Evolutionary conservation across 2,329 filamentous ascomycete genomes (phyloP).

Genomic region (Alternaria novae-zelandiae): DNA sequence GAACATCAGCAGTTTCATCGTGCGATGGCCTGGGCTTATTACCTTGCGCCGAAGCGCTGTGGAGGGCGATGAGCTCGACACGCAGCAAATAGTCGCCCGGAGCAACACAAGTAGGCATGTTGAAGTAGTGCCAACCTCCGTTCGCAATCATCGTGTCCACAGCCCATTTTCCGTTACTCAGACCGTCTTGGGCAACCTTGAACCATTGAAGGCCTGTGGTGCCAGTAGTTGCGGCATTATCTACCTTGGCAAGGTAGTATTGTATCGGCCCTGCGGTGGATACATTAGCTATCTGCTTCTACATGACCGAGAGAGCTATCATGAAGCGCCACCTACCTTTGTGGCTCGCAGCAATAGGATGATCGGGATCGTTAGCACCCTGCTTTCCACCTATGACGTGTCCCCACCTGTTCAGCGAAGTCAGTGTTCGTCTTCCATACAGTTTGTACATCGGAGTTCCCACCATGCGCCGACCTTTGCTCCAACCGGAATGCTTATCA

Average conservation of each 20-base stretch:
- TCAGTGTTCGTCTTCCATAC: background rate
- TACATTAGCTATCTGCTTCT: background rate
- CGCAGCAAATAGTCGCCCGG: slow-evolving; percentile 49
- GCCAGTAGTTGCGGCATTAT: slow-evolving; percentile 40
- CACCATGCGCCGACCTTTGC: slow-evolving; percentile 57
- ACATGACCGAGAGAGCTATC: background rate
- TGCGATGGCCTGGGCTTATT: background rate
- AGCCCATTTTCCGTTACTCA: slow-evolving; percentile 50
- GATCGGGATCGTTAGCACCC: slow-evolving; percentile 54
- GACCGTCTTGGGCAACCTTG: slow-evolving; percentile 45
- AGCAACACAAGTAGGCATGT: slow-evolving; percentile 38
- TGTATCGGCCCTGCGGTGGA: slow-evolving; percentile 18
- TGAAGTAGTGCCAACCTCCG: slow-evolving; percentile 51
- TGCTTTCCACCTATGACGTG: slow-evolving; percentile 58
- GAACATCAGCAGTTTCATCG: background rate
- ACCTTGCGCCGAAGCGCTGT: slow-evolving; percentile 34
- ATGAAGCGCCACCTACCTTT: slow-evolving; percentile 45
- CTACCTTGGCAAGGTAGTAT: slow-evolving; percentile 41
- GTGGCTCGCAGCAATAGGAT: slow-evolving; percentile 57
- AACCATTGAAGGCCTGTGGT: slow-evolving; percentile 48
- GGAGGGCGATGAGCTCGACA: slow-evolving; percentile 51
- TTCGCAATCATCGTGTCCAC: slow-evolving; percentile 55
- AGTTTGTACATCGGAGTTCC: slow-evolving; percentile 44
- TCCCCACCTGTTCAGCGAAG: background rate
- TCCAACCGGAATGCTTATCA: slow-evolving; percentile 57